Conservation (phyloP, 1,284 basidiomycete genomes). For the Neonothopanus nambi region DNA sequence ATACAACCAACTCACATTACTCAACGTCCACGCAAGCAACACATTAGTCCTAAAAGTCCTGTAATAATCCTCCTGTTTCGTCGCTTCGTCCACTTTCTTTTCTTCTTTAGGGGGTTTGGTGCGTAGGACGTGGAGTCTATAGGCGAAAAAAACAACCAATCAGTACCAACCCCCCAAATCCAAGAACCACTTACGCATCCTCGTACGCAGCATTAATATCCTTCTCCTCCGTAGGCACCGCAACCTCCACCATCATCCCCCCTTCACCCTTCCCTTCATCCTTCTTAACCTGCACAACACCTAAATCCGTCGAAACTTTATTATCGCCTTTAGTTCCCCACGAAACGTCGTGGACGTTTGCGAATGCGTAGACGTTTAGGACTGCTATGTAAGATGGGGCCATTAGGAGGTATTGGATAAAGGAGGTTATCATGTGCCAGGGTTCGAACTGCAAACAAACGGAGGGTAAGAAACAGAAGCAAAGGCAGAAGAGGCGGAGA, state of each 20-base stretch:
- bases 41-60: conserved; percentile 88
- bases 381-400: conserved; percentile 93
- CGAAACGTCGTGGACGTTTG: conserved; percentile 86
- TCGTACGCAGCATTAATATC: conserved; percentile 89
- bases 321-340: conserved; percentile 95
- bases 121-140: conserved; percentile 62
- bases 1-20: too few species aligned
- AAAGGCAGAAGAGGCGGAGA: conserved; percentile 5
- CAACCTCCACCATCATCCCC: conserved; percentile 81
- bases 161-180: too few species aligned
- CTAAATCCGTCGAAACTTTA: conserved; percentile 81
- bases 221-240: conserved; percentile 77
- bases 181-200: conserved; percentile 53
- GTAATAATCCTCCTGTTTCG: conserved; percentile 88
- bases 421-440: conserved; percentile 94
- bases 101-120: conserved; percentile 75
- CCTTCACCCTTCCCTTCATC: conserved; percentile 25
- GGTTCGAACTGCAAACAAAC: conserved; percentile 69
- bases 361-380: conserved; percentile 88
- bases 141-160: too few species aligned
- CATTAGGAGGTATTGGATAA: conserved; percentile 89
- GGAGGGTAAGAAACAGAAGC: not conserved
- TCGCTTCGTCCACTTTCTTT: conserved; percentile 60
- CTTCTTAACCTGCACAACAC: conserved; percentile 61
- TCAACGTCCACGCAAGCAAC: conserved; percentile 80